phyloP scores from a whole-genome alignment of 2,329 filamentous ascomycete species.

The Paraphaeosphaeria sporulosa region DNA sequence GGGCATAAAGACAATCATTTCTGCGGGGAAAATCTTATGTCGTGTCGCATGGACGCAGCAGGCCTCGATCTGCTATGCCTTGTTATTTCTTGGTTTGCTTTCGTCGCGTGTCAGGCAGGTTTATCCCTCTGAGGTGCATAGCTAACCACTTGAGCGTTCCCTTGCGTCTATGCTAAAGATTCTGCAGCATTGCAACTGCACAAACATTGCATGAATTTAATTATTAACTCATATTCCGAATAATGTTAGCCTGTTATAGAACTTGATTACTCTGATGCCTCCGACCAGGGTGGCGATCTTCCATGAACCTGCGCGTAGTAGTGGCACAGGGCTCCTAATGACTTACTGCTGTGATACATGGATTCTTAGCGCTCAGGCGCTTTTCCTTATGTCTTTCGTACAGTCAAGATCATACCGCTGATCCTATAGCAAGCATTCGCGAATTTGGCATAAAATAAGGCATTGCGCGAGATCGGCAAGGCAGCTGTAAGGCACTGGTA shows the following conservation, averaged over 20 bases:
- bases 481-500: constrained; percentile 11
- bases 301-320: not conserved
- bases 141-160: too few relatives aligned
- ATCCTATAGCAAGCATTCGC: constrained; percentile 7
- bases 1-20: too few relatives aligned
- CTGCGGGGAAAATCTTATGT: too few relatives aligned
- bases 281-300: not conserved
- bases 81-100: too few relatives aligned
- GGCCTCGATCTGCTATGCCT: too few relatives aligned
- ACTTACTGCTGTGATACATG: not conserved
- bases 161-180: too few relatives aligned
- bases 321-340: not conserved
- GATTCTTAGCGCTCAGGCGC: not conserved
- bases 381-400: not conserved
- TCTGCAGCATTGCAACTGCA: too few relatives aligned
- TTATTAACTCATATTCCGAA: not conserved
- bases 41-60: too few relatives aligned
- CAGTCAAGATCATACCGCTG: constrained; percentile 3
- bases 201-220: not conserved
- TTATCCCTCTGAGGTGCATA: too few relatives aligned
- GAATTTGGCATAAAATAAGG: constrained; percentile 15
- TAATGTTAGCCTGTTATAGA: not conserved
- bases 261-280: not conserved
- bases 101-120: too few relatives aligned
- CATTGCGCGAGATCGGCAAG: constrained; percentile 9